Percentiles rank a stretch among this genome's conserved stretches.
Evolutionary conservation across 306 rosid genomes (phyloP).

Genomic region (Sophora flavescens): DNA sequence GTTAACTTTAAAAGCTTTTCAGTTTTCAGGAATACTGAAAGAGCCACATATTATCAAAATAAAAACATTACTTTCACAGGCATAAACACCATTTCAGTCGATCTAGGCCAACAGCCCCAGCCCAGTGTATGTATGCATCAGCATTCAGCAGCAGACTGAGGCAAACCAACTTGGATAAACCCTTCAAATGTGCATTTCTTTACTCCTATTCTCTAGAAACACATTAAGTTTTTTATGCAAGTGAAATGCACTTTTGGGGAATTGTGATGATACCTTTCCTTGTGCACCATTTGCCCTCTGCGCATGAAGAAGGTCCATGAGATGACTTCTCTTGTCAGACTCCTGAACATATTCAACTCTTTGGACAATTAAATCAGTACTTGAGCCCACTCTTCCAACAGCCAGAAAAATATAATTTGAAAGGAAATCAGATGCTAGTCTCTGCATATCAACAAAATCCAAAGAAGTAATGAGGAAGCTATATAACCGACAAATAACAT

Average conservation of each 20-base stretch:
- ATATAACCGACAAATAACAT: conserved; percentile 19
- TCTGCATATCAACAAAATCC: conserved; percentile 66
- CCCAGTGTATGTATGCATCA: background rate
- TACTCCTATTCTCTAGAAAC: conserved; percentile 2
- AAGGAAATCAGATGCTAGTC: conserved; percentile 97
- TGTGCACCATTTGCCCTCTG: conserved; percentile 89
- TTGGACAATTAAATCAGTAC: conserved; percentile 93
- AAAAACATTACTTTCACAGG: conserved; percentile 4
- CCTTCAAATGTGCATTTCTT: background rate
- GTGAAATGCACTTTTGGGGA: conserved; percentile 30
- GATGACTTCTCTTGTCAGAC: conserved; percentile 97
- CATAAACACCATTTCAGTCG: background rate
- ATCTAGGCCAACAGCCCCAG: background rate
- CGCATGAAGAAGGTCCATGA: conserved; percentile 99
- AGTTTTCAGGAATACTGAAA: background rate
- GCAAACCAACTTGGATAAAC: conserved; percentile 8
- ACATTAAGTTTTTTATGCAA: background rate
- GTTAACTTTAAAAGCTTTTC: conserved; percentile 8
- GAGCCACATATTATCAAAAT: background rate
- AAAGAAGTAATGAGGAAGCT: conserved; percentile 12
- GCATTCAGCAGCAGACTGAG: background rate
- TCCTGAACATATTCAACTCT: conserved; percentile 98
- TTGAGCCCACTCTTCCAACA: conserved; percentile 99
- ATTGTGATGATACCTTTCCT: conserved; percentile 72
- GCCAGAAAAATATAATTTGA: conserved; percentile 85